phyloP scores from a whole-genome alignment of 164 flowering plant genomes.

The Aristolochia contorta region DNA sequence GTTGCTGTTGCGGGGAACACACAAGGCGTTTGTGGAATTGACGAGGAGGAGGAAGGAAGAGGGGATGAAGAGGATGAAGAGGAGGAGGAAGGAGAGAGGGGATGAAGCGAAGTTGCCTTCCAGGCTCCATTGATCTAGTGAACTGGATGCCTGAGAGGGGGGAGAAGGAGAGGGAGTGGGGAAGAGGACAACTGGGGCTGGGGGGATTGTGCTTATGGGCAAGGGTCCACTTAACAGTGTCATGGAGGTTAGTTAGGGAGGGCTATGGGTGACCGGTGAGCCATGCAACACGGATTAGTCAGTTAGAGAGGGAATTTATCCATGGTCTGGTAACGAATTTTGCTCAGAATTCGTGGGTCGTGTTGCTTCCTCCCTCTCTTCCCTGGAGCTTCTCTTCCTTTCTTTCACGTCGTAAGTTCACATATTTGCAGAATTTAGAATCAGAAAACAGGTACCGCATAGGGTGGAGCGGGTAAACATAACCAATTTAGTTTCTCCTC shows the following conservation, averaged over 20 bases:
- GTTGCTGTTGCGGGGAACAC: conserved; percentile 9
- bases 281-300: conserved; percentile 11
- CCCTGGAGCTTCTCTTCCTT: no score
- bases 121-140: conserved; percentile 7
- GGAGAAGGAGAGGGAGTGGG: neutral
- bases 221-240: neutral
- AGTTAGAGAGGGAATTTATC: no score
- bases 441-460: no score
- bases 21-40: conserved; percentile 9
- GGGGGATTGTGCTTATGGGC: neutral
- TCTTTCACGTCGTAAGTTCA: no score
- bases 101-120: conserved; percentile 1
- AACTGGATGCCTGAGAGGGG: neutral
- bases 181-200: neutral
- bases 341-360: no score
- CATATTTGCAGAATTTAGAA: no score
- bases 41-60: conserved; percentile 6
- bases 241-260: neutral
- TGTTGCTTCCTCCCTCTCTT: no score
- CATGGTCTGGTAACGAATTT: no score
- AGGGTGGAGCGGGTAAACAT: no score
- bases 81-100: conserved; percentile 5
- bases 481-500: no score
- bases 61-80: conserved; percentile 9
- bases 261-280: conserved; percentile 4